Conservation (phyloP, 1,284 basidiomycete species). For the Boletellus deceptivus region DNA sequence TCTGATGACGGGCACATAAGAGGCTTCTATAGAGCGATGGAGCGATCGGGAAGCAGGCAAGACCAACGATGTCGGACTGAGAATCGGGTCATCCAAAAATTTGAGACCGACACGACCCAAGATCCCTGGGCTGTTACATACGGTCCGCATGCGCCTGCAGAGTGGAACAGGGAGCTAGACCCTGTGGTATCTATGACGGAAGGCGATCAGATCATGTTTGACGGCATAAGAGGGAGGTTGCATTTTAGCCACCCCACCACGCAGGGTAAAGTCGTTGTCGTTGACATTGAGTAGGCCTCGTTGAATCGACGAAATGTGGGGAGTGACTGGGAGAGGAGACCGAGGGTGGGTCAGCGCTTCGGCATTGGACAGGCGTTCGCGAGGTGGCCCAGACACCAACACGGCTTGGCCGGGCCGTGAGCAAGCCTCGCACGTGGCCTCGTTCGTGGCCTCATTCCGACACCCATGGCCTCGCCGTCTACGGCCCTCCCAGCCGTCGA, state of each 20-base stretch:
- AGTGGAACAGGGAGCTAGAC: background rate
- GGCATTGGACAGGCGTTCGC: too few species aligned
- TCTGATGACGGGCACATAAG: background rate
- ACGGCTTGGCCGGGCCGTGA: too few species aligned
- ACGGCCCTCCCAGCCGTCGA: too few species aligned
- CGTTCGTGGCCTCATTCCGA: too few species aligned
- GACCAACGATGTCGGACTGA: background rate
- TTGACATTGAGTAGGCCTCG: background rate
- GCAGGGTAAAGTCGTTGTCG: background rate
- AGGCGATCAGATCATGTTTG: background rate
- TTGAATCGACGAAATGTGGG: too few species aligned
- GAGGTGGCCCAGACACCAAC: too few species aligned
- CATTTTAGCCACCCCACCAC: background rate
- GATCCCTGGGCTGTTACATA: background rate
- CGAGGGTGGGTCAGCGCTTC: too few species aligned
- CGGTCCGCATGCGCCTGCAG: background rate
- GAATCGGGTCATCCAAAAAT: background rate
- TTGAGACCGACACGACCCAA: background rate
- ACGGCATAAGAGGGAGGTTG: background rate
- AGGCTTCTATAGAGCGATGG: background rate
- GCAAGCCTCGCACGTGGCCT: too few species aligned
- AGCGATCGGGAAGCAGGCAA: background rate
- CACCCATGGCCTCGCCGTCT: too few species aligned
- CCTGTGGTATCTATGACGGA: background rate
- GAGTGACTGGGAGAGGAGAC: too few species aligned